Conservation (phyloP, 179 eudicot species). For the Drosera spatulata region DNA sequence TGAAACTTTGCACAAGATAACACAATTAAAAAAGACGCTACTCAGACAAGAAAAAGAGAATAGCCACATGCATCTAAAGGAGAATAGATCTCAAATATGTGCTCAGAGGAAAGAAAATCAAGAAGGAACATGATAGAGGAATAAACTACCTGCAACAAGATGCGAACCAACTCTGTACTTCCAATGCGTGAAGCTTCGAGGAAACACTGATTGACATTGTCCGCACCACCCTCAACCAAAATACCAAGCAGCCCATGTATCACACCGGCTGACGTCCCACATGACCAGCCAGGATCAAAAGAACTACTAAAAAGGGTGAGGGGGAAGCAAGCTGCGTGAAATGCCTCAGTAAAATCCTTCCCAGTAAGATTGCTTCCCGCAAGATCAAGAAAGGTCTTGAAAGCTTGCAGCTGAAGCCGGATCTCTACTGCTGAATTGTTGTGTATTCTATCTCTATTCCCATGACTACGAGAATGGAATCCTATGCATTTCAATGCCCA, state of each 20-base stretch:
- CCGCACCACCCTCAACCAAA: conserved; percentile 98
- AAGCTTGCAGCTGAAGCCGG: conserved; percentile 82
- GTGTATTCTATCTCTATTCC: conserved; percentile 45
- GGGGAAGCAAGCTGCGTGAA: conserved; percentile 98
- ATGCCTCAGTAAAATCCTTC: conserved; percentile 95
- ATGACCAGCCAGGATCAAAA: conserved; percentile 97
- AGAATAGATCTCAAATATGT: not conserved
- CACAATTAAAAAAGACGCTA: no score
- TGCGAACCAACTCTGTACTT: conserved; percentile 96
- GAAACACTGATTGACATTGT: conserved; percentile 96
- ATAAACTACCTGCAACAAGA: conserved; percentile 71
- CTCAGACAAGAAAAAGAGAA: no score
- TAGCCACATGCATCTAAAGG: not conserved
- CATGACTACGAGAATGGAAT: conserved; percentile 78
- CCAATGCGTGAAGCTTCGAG: conserved; percentile 99
- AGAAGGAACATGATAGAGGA: not conserved
- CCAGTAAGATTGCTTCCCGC: conserved; percentile 79
- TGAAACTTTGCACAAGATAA: no score
- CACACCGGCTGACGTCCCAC: conserved; percentile 85
- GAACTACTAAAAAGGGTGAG: conserved; percentile 95
- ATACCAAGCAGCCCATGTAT: conserved; percentile 76
- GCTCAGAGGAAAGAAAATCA: not conserved
- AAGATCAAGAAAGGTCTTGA: conserved; percentile 82
- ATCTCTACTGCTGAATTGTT: conserved; percentile 64
- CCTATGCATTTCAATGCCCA: conserved; percentile 99